Conservation (phyloP, 371 early-diverging fungal genomes). For the Actinomortierella ambigua region DNA sequence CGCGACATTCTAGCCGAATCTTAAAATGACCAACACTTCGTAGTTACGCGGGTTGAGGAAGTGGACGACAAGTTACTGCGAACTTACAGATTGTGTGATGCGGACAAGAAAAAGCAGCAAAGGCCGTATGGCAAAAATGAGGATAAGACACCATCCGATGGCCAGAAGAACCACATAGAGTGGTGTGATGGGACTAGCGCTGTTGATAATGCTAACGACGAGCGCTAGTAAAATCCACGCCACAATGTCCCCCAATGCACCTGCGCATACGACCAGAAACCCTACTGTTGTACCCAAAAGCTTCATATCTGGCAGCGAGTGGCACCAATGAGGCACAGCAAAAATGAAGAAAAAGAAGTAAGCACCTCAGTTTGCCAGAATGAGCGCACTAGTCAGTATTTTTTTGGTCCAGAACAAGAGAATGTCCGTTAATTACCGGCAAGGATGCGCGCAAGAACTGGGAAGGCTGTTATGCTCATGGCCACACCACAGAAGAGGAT, state of each 20-base stretch:
- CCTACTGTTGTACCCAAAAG: conserved; percentile 82
- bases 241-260: conserved; percentile 84
- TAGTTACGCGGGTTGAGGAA: too few species aligned
- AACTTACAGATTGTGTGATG: conserved; percentile 45
- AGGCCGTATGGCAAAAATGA: conserved; percentile 64
- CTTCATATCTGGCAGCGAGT: conserved; percentile 62
- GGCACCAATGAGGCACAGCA: neutral
- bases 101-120: conserved; percentile 52
- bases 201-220: conserved; percentile 75
- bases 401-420: too few species aligned
- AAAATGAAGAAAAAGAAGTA: neutral
- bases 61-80: neutral
- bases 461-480: conserved; percentile 93
- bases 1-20: too few species aligned
- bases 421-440: conserved; percentile 44
- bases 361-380: too few species aligned
- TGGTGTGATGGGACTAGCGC: conserved; percentile 64
- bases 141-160: conserved; percentile 59
- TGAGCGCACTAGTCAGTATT: too few species aligned
- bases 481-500: conserved; percentile 83
- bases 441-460: conserved; percentile 90
- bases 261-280: conserved; percentile 80
- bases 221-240: conserved; percentile 86
- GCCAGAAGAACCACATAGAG: conserved; percentile 73
- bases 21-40: neutral